Evolutionary conservation across 257 asterid genomes (phyloP), one percentile per base, ranked within the genome.

Genomic region (Pogostemon cablin): DNA sequence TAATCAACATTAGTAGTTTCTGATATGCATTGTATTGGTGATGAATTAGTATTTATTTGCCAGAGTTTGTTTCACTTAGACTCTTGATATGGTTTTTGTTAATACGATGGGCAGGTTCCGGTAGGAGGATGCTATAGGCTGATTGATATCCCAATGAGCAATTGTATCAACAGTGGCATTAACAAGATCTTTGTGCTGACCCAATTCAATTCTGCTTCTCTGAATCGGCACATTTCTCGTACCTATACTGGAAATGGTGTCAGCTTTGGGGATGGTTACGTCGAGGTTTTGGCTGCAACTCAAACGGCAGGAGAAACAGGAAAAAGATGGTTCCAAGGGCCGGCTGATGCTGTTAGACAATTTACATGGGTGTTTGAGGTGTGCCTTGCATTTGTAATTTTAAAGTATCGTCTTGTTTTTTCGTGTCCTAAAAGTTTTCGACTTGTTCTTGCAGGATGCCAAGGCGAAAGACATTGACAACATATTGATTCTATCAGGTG

Each of bases 221-320:
- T 93, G 9, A 93, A 93, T 78, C 97, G 97, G 7, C 97, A 93
- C 83, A 89, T 93, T 41, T 86, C 86, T 56, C 92, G 97, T 39
- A 93, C 98, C 1, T 90, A 93, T 72, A 85, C 90, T 74, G 98
- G 97, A 70, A 91, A 88, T 69, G 96, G 98, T 44, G 72, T 93
- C 65, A 89, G 76, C 86, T 90, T 93, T 47, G 96, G 98, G 6
- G 97, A 93, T 72, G 98, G 97, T 65, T 87, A 69, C 74, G 98
- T 93, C 34, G 98, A 93, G 97, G 98, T 90, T 66, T 79, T 93
- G 76, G 98, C 98, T 10, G 98, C 98, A 3, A 93, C 97, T 62
- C 98, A 93, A 80, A 93, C 98, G 7, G 83, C 83, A 0, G 98
- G 98, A 42, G 98, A 92, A 86, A 77, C 86, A 2, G 98, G 98